These are phyloP conservation scores for Talaromyces sp. DNA, from an alignment of 2,329 filamentous ascomycete species.

Conservation along the genomic window DNA sequence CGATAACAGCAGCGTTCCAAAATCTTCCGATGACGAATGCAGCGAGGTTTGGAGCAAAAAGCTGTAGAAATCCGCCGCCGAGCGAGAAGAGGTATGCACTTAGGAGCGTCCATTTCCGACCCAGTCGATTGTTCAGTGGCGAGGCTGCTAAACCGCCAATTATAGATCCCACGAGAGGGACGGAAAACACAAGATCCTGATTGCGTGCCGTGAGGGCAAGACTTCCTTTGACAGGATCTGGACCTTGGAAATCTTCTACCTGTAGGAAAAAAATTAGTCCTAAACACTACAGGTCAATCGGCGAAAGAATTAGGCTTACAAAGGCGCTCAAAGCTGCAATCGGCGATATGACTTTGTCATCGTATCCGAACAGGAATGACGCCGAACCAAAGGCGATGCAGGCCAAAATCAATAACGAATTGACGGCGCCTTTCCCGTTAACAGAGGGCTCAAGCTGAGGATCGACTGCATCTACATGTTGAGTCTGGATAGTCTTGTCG, in stretches of 20 bases:
- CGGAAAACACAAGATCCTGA: conserved; percentile 34
- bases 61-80: conserved; percentile 33
- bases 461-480: conserved; percentile 21
- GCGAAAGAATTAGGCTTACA: conserved; percentile 20
- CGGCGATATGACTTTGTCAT: conserved; percentile 34
- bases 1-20: conserved; percentile 31
- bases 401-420: conserved; percentile 26
- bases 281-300: neutral
- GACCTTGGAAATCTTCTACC: conserved; percentile 32
- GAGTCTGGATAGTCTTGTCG: conserved; percentile 17
- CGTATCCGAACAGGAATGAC: conserved; percentile 33
- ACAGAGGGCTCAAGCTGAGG: neutral
- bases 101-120: conserved; percentile 35
- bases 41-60: conserved; percentile 35
- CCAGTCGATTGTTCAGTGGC: conserved; percentile 32
- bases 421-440: conserved; percentile 22
- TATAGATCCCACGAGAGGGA: conserved; percentile 35
- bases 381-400: conserved; percentile 30
- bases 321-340: conserved; percentile 28
- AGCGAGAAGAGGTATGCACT: conserved; percentile 32
- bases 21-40: conserved; percentile 33
- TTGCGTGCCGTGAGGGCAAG: conserved; percentile 32
- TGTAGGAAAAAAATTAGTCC: conserved; percentile 12
- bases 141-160: conserved; percentile 32
- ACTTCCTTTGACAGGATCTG: conserved; percentile 23